phyloP scores from a whole-genome alignment of 2,329 filamentous ascomycete species.

The Aphanoascus verrucosus region DNA sequence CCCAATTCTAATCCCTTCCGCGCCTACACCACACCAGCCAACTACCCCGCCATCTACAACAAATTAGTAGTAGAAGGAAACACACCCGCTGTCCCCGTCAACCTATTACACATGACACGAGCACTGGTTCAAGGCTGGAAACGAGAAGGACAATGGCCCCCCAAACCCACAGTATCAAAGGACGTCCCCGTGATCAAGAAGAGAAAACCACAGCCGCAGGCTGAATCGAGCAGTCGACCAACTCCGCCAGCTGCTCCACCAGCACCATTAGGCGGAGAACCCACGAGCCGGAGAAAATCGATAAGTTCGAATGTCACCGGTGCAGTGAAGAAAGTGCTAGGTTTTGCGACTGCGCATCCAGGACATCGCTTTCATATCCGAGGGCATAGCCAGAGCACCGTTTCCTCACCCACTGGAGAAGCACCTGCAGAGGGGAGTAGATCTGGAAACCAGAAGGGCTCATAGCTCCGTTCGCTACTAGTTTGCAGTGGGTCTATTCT shows the following conservation, averaged over 20 bases:
- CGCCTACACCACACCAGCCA: constrained; percentile 58
- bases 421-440: background rate
- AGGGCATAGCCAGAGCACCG: constrained; percentile 21
- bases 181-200: constrained; percentile 16
- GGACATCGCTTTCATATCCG: constrained; percentile 31
- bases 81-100: constrained; percentile 78
- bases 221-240: background rate
- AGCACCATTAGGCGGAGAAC: constrained; percentile 13
- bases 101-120: constrained; percentile 67
- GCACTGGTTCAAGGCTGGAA: constrained; percentile 87
- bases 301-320: constrained; percentile 29
- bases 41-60: constrained; percentile 76
- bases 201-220: background rate
- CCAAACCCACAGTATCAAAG: constrained; percentile 42
- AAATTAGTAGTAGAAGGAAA: constrained; percentile 73
- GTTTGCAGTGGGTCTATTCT: background rate
- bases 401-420: background rate
- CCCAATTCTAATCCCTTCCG: constrained; percentile 66
- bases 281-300: constrained; percentile 18
- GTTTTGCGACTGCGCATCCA: constrained; percentile 26
- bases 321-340: constrained; percentile 34
- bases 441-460: background rate
- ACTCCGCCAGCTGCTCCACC: constrained; percentile 11
- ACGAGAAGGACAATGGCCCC: constrained; percentile 85
- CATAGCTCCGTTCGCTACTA: background rate